Evolutionary conservation across 2,329 filamentous ascomycete genomes (phyloP), one percentile per base, ranked within the genome.

Genomic region (Fusarium illudens): DNA sequence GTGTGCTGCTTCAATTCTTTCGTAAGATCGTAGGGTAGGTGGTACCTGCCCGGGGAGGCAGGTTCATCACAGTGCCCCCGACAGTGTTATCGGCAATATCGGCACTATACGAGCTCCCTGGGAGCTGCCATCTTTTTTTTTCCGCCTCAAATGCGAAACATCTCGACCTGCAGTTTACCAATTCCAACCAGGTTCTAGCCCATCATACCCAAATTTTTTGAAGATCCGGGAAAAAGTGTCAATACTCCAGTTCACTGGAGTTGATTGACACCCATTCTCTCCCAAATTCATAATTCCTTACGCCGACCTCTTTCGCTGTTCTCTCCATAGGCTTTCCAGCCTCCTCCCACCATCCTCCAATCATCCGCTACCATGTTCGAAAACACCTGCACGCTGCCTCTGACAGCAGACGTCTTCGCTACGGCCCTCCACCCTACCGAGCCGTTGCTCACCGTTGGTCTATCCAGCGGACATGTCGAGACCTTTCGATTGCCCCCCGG

Each of bases 341-440:
- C 15, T 33, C 20, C 7, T 25, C 27, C 44, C 2, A 15, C 8
- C 34, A 22, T 52, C 32, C 33, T 48, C 17, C 27, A 30, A 50
- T 36, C 12, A 20, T 32, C 22, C 44, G 15, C 44, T n/a, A 22
- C 20, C 74, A 96, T 96, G 93, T 93, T 96, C 76, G 94, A 97
- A 79, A 97, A 93, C 69, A 87, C 97, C 69, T 97, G 95, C 84
- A 93, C 92, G 25, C 88, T 98, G 46, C 94, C 94, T 67, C 88
- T 98, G 48, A 87, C 88, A 60, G 87, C 92, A 60, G 96, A 98
- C 75, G 85, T 99, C 73, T 98, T 99, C 81, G 82, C 93, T 2
- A 94, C 97, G 79, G 92, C 91, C 12, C 83, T 97, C 19, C 96
- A 99, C 77, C 94, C 96, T 1, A 87, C 86, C 1, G 89, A 94